Evolutionary conservation across 1,284 basidiomycete species (phyloP).

Genomic region (Bondarzewia mesenterica): DNA sequence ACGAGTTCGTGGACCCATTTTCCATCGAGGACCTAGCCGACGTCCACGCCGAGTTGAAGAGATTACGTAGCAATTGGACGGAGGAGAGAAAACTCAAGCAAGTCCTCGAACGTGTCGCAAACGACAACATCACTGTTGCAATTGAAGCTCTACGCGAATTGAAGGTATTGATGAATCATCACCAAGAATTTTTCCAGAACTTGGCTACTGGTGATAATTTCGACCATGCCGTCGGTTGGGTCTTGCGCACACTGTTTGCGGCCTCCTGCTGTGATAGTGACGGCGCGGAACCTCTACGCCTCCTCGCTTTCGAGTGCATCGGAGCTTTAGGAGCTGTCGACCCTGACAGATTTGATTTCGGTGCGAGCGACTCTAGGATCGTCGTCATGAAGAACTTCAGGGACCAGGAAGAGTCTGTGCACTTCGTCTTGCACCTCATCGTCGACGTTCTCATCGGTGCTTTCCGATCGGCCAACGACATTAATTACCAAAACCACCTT

Average conservation of each 20-base stretch:
- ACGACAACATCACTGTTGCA: slow-evolving; percentile 80
- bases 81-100: slow-evolving; percentile 53
- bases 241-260: slow-evolving; percentile 65
- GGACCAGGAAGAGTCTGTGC: slow-evolving; percentile 71
- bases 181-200: slow-evolving; percentile 46
- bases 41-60: slow-evolving; percentile 39
- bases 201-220: slow-evolving; percentile 83
- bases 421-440: slow-evolving; percentile 85
- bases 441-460: slow-evolving; percentile 84
- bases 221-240: slow-evolving; percentile 65
- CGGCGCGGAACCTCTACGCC: slow-evolving; percentile 58
- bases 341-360: slow-evolving; percentile 85
- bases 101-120: slow-evolving; percentile 69
- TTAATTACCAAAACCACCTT: slow-evolving; percentile 84
- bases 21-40: slow-evolving; percentile 59
- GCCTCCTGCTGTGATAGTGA: slow-evolving; percentile 77
- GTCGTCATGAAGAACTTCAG: slow-evolving; percentile 80
- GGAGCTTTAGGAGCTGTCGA: slow-evolving; percentile 94
- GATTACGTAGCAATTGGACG: slow-evolving; percentile 42
- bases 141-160: slow-evolving; percentile 76
- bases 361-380: slow-evolving; percentile 53
- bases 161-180: slow-evolving; percentile 52
- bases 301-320: slow-evolving; percentile 83
- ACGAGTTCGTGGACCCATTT: slow-evolving; percentile 77
- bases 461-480: slow-evolving; percentile 90